A percentile compares a stretch with the other conserved stretches of the same genome.
phyloP scores from a whole-genome alignment of 495 filamentous ascomycete species.

The Aspergillus cavernicola region DNA sequence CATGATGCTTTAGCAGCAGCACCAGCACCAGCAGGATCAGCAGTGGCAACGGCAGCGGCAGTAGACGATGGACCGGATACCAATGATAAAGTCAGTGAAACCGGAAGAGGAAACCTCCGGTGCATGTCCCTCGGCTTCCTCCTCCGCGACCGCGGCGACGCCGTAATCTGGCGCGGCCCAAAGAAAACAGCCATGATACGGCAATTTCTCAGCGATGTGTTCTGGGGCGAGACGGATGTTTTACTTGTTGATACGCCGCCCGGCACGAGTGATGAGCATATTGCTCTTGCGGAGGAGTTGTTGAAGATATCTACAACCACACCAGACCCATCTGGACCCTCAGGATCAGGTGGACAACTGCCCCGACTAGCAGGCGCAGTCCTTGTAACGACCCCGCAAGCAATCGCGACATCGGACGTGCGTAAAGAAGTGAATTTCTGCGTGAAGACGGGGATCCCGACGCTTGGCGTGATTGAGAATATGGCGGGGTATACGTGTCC shows the following conservation, averaged over 20 bases:
- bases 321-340: constrained; percentile 7
- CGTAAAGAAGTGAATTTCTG: constrained; percentile 97
- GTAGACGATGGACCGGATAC: background rate
- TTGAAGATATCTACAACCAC: constrained; percentile 45
- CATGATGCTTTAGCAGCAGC: constrained; percentile 38
- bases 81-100: background rate
- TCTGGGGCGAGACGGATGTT: constrained; percentile 86
- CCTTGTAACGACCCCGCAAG: constrained; percentile 94
- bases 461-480: constrained; percentile 92
- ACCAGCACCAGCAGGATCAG: no score
- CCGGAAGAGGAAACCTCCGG: constrained; percentile 47
- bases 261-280: constrained; percentile 96
- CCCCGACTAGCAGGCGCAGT: constrained; percentile 75
- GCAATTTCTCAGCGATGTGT: constrained; percentile 87
- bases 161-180: constrained; percentile 94
- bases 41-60: no score
- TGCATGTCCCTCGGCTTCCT: constrained; percentile 96
- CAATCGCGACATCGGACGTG: constrained; percentile 88
- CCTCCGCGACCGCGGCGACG: constrained; percentile 74
- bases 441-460: constrained; percentile 72
- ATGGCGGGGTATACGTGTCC: constrained; percentile 98
- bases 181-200: constrained; percentile 99
- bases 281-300: constrained; percentile 84
- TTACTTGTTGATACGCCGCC: constrained; percentile 94
- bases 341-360: no score